Base-by-base conservation (phyloP, 2,329 filamentous ascomycete species). In the Coniosporium tulheliwenetii region DNA sequence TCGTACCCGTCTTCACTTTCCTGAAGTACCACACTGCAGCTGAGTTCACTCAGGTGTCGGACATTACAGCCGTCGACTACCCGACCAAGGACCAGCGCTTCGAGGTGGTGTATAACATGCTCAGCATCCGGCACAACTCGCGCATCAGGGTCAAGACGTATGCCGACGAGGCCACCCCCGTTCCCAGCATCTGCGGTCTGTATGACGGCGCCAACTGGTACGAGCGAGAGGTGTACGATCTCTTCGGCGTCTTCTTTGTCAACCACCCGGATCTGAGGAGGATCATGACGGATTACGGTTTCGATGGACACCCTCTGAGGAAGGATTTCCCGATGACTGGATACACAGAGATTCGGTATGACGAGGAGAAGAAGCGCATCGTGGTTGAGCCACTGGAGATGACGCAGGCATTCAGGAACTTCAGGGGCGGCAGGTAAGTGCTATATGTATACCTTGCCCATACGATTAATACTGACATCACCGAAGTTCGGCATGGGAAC, bases 301-400 rank as follows among this genome's bases (percentile, higher is more conserved):
- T 98, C 57, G 93, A 98, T 62, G 91, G 91, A 40, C 91, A 98
- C 67, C 91, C 91, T 35, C 68, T 98, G 58, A 77, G 93, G 58
- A 98, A 98, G 70, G 91, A 98, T 60, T 98, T 98, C 69, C 91
- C 91, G 15, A 67, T 98, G 60, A 95, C 91, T 2, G 91, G 91
- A 38, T 98, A 98, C 70, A 98, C 91, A 30, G 93, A 98, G 69
- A 81, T 98, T 51, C 76, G 91, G 57, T 98, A 93, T 59, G 91
- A 98, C 52, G 91, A 98, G 67, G 93, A 98, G 74, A 98, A 95
- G 83, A 98, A 98, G 78, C 78, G 91, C 47, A 95, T 98, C 58
- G 89, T 98, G 45, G 89, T 93, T 30, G 93, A 98, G 71, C 91
- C 93, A 34, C 71, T 98, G 39, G 91, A 98, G 70, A 75, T 98